Base-by-base conservation (phyloP, 1,139 yeast species). In the Wickerhamomyces sp. region DNA sequence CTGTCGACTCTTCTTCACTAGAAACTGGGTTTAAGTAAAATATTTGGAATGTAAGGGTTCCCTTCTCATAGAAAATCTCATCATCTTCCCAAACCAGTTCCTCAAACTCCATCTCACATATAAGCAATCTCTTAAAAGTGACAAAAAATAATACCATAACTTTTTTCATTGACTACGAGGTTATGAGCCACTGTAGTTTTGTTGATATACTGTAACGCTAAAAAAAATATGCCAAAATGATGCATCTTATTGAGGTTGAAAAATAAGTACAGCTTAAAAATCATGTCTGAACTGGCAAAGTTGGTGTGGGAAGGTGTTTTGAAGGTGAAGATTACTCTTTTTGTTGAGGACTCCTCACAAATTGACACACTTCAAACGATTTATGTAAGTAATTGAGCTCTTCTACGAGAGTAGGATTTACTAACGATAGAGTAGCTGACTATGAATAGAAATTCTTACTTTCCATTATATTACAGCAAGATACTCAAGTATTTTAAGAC, bases 241-340 rank as follows among this genome's bases (percentile, higher is more conserved):
- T n/a, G n/a, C n/a, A n/a, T 28, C 16, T 14, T 28, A 6, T 5
- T 14, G 9, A 15, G 19, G 8, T 7, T 7, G 24, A 30, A 19
- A 30, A 19, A 14, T 10, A 28, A 16, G 22, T 14, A 6, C 24
- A 18, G 5, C 15, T 18, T 15, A 8, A 15, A 16, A 16, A 15
- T 10, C 13, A 43, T 41, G 52, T 19, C 38, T 24, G 73, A 58
- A 25, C 55, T 74, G 34, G 63, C 70, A 31, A 57, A 60, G 19
- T 58, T 55, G 32, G 49, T 78, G 14, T 81, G 87, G 87, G 59
- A 70, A 37, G 88, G 88, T 1, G 51, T 69, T 7, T 53, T 81
- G 10, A 78, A 79, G 38, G 54, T 78, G 7, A 54, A 59, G 25
- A 50, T 77, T 13, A 46, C 59, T 2, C 56, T 66, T 2, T 49